Evolutionary conservation across 202 grass and related monocot genomes (phyloP), one percentile per base, ranked within the genome.

Genomic region (Hordeum pubiflorum): DNA sequence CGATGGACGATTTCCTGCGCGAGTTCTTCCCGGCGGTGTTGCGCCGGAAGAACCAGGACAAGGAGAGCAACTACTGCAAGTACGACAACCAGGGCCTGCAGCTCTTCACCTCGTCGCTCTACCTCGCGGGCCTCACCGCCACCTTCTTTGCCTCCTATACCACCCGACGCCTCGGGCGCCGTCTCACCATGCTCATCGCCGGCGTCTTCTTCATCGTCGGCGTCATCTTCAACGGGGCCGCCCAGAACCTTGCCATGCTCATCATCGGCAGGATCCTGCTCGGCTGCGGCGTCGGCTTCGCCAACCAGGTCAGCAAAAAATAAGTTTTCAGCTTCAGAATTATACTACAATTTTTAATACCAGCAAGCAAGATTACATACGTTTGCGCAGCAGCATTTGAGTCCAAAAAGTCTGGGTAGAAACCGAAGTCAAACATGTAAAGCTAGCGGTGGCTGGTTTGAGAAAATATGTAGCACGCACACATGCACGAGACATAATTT

Each of bases 31-130:
- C 95, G 66, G 1, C 3, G 75, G 95, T 97, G 84, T 85, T 93
- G 74, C 79, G 37, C 5, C 86, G 82, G 76, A 97, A 97, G 79
- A 6, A 86, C 29, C 76, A 84, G 82, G 81, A 85, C 18, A 87
- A 77, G 79, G 92, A 97, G 18, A 94, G 92, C 90, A 97, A 94
- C 86, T 97, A 97, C 79, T 97, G 94, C 84, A 97, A 94, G 90
- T 97, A 94, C 38, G 92, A 97, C 79, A 93, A 89, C 88, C 92
- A 97, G 54, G 88, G 76, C 11, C 72, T 94, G 5, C 91, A 97
- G 78, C 79, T 97, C 4, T 94, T 97, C 86, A 97, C 95, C 1
- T 97, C 95, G 4, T 97, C 95, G 17, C 82, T 97, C 21, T 97
- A 97, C 82, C 88, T 97, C 39, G 95, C 95, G 6, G 95, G 92